Percentiles rank a stretch among this genome's conserved stretches.
phyloP scores from a whole-genome alignment of 345 rosid species.

The Kernera saxatilis region DNA sequence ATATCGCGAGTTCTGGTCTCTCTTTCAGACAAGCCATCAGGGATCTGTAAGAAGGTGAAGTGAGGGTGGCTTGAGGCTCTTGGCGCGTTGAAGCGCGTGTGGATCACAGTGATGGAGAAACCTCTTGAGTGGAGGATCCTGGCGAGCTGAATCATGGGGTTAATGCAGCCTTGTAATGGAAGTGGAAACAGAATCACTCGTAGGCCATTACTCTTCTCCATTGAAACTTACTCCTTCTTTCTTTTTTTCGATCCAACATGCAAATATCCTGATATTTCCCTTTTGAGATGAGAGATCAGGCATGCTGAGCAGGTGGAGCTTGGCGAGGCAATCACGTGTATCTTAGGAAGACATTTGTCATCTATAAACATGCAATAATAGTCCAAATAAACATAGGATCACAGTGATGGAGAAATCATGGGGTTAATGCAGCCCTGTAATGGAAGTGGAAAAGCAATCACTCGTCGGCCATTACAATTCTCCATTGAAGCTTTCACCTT shows the following conservation, averaged over 20 bases:
- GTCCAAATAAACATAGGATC: too few relatives aligned
- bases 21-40: slow-evolving; percentile 24
- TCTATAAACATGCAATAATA: too few relatives aligned
- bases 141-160: slow-evolving; percentile 55
- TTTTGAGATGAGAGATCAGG: background rate
- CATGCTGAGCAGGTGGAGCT: too few relatives aligned
- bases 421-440: too few relatives aligned
- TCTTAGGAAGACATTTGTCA: too few relatives aligned
- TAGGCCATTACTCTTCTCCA: slow-evolving; percentile 13
- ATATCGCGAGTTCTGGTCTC: slow-evolving; percentile 16
- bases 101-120: slow-evolving; percentile 47
- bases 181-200: slow-evolving; percentile 49
- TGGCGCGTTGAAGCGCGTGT: slow-evolving; percentile 32
- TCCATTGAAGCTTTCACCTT: too few relatives aligned
- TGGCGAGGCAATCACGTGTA: too few relatives aligned
- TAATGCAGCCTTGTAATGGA: slow-evolving; percentile 62
- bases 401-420: too few relatives aligned
- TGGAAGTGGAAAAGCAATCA: too few relatives aligned
- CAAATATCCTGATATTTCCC: background rate
- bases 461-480: too few relatives aligned
- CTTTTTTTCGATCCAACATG: background rate
- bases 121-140: slow-evolving; percentile 48
- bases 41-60: slow-evolving; percentile 27
- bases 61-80: slow-evolving; percentile 27
- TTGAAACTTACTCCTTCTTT: background rate